These are phyloP conservation scores for Iberis pinnata DNA, from an alignment of 345 rosid genomes.

Conservation along the genomic window DNA sequence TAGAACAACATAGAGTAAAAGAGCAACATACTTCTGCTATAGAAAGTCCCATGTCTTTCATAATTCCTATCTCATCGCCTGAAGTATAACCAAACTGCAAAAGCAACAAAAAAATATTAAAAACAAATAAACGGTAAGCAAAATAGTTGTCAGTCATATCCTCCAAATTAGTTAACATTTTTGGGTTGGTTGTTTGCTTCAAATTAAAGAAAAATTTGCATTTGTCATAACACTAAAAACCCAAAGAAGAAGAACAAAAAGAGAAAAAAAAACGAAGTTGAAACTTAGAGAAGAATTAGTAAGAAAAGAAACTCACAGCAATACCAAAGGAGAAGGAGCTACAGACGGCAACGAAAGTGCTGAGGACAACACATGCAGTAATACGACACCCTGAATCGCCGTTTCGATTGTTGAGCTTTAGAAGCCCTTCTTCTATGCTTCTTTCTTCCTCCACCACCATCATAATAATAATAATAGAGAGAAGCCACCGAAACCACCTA, in stretches of 20 bases:
- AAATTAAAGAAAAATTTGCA: too few relatives aligned
- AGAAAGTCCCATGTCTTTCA: conserved; percentile 36
- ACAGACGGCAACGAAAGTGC: conserved; percentile 25
- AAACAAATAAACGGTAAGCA: too few relatives aligned
- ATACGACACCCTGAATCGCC: conserved; percentile 18
- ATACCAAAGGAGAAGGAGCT: conserved; percentile 30
- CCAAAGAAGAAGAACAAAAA: too few relatives aligned
- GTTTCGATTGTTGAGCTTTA: conserved; percentile 13
- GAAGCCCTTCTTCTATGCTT: conserved; percentile 23
- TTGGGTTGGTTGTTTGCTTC: too few relatives aligned
- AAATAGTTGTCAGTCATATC: too few relatives aligned
- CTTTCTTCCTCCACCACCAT: conserved; percentile 18
- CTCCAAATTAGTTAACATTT: too few relatives aligned
- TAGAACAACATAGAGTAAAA: too few relatives aligned
- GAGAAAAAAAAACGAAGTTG: background rate
- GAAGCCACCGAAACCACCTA: too few relatives aligned
- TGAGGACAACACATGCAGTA: conserved; percentile 19
- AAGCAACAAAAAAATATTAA: background rate
- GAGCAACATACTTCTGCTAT: conserved; percentile 21
- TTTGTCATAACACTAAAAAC: too few relatives aligned
- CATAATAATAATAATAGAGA: background rate
- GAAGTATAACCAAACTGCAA: conserved; percentile 39
- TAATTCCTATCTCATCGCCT: conserved; percentile 37
- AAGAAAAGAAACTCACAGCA: conserved; percentile 19
- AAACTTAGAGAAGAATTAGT: background rate